A percentile compares a stretch with the other conserved stretches of the same genome.
These are phyloP conservation scores for Neoarthrinium moseri DNA, from an alignment of 2,329 filamentous ascomycete species.

Conservation along the genomic window DNA sequence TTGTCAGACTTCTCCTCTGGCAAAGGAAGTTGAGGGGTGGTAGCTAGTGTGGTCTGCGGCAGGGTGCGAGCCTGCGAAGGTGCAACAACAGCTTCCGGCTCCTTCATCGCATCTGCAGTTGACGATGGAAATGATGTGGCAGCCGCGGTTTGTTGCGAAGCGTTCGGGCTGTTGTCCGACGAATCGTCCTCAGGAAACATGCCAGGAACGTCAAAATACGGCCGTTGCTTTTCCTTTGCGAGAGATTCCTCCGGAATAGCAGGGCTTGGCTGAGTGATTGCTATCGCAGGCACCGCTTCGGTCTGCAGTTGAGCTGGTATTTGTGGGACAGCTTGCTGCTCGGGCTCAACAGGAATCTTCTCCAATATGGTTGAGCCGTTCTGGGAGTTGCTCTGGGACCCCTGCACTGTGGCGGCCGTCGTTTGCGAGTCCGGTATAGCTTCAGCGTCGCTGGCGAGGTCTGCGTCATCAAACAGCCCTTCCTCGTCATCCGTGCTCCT, in stretches of 20 bases:
- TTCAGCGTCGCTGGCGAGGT: constrained; percentile 14
- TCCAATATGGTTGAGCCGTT: constrained; percentile 10
- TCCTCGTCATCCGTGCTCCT: constrained; percentile 39
- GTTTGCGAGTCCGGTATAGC: constrained; percentile 16
- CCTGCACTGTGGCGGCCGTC: constrained; percentile 17
- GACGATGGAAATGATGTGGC: neutral
- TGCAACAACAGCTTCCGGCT: constrained; percentile 20
- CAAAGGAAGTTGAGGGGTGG: constrained; percentile 22
- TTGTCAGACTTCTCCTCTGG: constrained; percentile 35
- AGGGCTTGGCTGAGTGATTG: constrained; percentile 44
- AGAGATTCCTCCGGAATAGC: constrained; percentile 17
- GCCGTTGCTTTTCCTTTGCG: neutral
- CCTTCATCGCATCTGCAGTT: constrained; percentile 17
- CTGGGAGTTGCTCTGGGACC: constrained; percentile 14
- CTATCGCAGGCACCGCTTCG: constrained; percentile 40
- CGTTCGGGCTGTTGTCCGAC: constrained; percentile 9
- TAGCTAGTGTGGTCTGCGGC: constrained; percentile 28
- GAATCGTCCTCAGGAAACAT: constrained; percentile 51
- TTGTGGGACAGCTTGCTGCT: constrained; percentile 1
- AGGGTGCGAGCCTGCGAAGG: constrained; percentile 13
- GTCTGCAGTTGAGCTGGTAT: neutral
- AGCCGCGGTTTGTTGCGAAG: neutral
- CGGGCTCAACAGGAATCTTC: constrained; percentile 11
- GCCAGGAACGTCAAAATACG: constrained; percentile 54
- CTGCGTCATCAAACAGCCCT: constrained; percentile 19